Evolutionary conservation across 108 stramenopile genomes (phyloP), one percentile per base, ranked within the genome.

Genomic region (Nitzschia sp.): DNA sequence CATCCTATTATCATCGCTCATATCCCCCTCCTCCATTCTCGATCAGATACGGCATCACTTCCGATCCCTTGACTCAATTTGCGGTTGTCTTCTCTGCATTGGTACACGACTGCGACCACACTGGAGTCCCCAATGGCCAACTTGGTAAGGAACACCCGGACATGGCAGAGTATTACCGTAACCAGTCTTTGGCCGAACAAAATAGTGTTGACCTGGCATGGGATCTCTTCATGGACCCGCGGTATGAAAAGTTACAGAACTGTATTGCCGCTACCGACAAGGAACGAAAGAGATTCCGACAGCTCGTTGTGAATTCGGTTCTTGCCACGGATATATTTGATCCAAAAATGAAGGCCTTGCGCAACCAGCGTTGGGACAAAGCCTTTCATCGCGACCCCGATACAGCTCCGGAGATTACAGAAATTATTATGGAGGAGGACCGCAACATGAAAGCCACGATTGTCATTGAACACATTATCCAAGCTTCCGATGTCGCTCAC

Each of bases 41-140:
- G 19, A 1, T n/a, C n/a, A n/a, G n/a, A 9, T 44, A 31, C 17
- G 64, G 77, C 27, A 78, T 78, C 25, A 72, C 76, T 22, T 58
- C 65, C 13, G 81, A 85, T 71, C 79, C 85, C 26, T 53, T 68
- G 13, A 62, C 71, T 13, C 60, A 67, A 3, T 77, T 83, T 30
- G 82, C 82, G 44, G 54, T 81, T 46, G 52, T 83, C 32, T 83
- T 86, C 36, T 85, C 84, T n/a, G 82, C 85, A 34, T 53, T 83
- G 26, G 75, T 83, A 30, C 85, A 83, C 50, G 85, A 85, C 55
- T 81, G 80, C 26, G 85, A 69, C 15, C 66, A 75, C 57, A 52
- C 22, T 9, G 77, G 77, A 19, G 67, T 78, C 8, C 59, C 70
- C 5, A 78, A 78, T 68, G 48, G 66, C 5, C 77, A 72, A 23